These are phyloP conservation scores for Trichosanthes cucumerina DNA, from an alignment of 306 rosid species.

Conservation along the genomic window DNA sequence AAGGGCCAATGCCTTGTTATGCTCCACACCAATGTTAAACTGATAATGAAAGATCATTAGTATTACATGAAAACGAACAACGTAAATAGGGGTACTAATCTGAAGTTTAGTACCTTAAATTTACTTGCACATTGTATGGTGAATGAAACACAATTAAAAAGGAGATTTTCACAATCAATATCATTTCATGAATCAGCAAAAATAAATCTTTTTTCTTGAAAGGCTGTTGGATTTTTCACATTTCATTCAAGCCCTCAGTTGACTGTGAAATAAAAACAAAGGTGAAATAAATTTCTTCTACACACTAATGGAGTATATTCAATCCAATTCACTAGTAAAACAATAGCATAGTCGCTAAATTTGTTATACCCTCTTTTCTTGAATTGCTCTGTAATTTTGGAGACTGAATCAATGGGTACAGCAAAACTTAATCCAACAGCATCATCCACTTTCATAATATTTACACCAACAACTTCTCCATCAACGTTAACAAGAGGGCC, in stretches of 20 bases:
- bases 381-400: conserved; percentile 64
- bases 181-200: not conserved
- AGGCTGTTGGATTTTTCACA: not conserved
- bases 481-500: conserved; percentile 86
- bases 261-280: not conserved
- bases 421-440: conserved; percentile 91
- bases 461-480: conserved; percentile 85
- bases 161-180: not conserved
- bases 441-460: conserved; percentile 54
- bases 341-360: not conserved
- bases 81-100: not conserved
- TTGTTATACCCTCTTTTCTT: conserved; percentile 59
- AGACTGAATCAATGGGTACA: conserved; percentile 66
- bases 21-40: not conserved
- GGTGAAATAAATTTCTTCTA: not conserved
- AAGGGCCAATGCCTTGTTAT: not conserved
- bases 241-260: not conserved
- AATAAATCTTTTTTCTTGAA: not conserved
- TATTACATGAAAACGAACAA: not conserved
- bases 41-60: too few species aligned
- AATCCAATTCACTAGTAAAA: not conserved
- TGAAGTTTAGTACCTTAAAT: too few species aligned
- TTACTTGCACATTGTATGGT: not conserved
- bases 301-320: not conserved
- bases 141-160: not conserved